phyloP scores from a whole-genome alignment of 2,329 filamentous ascomycete species.

The Neonectria magnoliae region DNA sequence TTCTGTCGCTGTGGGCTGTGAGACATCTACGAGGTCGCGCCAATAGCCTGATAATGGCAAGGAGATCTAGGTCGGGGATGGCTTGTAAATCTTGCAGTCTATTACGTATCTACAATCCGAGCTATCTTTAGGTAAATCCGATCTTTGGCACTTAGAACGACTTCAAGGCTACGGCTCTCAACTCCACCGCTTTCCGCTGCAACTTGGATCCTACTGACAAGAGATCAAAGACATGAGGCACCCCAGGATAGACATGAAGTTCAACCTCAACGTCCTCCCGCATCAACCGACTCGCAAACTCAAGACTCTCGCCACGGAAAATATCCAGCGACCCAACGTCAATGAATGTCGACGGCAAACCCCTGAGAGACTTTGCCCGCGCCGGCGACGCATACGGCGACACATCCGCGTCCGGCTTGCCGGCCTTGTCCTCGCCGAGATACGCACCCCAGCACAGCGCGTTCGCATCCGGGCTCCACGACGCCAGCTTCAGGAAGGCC shows the following conservation, averaged over 20 bases:
- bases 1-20: neutral
- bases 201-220: constrained; percentile 28
- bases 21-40: neutral
- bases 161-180: constrained; percentile 24
- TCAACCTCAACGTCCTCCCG: constrained; percentile 35
- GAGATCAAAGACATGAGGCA: constrained; percentile 36
- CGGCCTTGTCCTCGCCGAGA: constrained; percentile 34
- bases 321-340: constrained; percentile 35
- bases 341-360: constrained; percentile 29
- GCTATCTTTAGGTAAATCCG: neutral
- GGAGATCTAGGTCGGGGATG: neutral
- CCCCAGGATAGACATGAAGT: constrained; percentile 36
- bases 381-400: constrained; percentile 34
- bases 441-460: constrained; percentile 30
- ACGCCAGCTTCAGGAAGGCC: constrained; percentile 21
- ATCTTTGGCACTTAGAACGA: constrained; percentile 13
- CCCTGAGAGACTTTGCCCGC: constrained; percentile 24
- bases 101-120: neutral
- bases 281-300: constrained; percentile 33
- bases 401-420: constrained; percentile 19
- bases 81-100: neutral
- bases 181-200: constrained; percentile 23
- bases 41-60: neutral
- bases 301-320: constrained; percentile 32
- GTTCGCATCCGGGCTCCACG: constrained; percentile 25